Evolutionary conservation across 73 alveolate genomes (phyloP), one percentile per base, ranked within the genome.

Genomic region (Paramecium biaurelia): DNA sequence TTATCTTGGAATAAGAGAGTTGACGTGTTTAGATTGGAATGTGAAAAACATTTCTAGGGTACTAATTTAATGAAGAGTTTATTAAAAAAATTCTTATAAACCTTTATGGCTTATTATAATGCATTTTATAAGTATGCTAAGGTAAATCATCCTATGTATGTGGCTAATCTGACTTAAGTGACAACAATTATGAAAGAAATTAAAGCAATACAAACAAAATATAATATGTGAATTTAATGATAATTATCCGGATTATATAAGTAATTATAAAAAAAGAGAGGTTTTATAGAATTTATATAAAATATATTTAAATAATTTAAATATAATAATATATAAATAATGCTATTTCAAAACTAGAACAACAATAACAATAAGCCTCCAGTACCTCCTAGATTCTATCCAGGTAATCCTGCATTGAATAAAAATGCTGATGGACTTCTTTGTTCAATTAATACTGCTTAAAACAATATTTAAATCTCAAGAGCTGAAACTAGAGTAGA

Each of bases 1-100:
- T 30, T 76, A 57, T 89, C 94, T 0, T 82, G 94, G 74, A 89
- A 89, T 45, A 89, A 89, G 34, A 76, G 90, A 49, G 87, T 89
- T 21, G 94, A 89, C 24, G 87, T 82, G 4, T 89, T 89, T 70
- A 68, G 87, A 35, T 45, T 70, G 8, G 89, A 89, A 70, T 70
- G 89, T 15, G 94, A 89, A 45, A 89, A 89, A 53, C 85, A 70
- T 28, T 89, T 70, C 41, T 76, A 38, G 49, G 94, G 94, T 0
- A 89, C 94, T 2, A 57, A 23, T 15, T 37, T 89, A 53, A 57
- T 89, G 85, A 89, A 89, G 14, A 89, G 87, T 24, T 70, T 89
- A 5, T 47, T 89, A 5, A 89, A 89, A 57, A 76, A 82, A 45
- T 89, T 89, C 53, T 72, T 89, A 18, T 45, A 89, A 32, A 89